Evolutionary conservation across 2,329 filamentous ascomycete genomes (phyloP).

Genomic region (Hypoxylon sp.): DNA sequence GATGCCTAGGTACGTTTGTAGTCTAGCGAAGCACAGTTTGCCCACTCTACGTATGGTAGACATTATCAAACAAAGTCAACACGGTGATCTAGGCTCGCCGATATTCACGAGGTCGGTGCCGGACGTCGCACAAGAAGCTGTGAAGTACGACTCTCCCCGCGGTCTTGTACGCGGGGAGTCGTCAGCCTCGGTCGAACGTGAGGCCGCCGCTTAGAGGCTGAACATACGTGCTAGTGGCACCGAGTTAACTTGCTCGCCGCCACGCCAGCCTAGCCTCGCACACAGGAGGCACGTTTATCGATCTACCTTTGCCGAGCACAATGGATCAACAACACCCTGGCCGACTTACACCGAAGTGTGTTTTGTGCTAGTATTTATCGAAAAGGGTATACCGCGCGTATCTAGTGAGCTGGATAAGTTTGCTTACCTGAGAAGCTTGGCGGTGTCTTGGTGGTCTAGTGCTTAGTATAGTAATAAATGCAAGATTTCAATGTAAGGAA

Average conservation of each 20-base stretch:
- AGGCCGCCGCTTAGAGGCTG: conserved; percentile 5
- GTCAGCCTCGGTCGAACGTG: conserved; percentile 10
- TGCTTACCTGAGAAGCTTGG: conserved; percentile 33
- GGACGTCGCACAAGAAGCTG: not conserved
- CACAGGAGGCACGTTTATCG: conserved; percentile 11
- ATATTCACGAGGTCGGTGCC: not conserved
- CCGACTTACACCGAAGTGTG: conserved; percentile 6
- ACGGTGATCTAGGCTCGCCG: not conserved
- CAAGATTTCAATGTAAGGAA: conserved; percentile 5
- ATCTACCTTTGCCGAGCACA: conserved; percentile 1
- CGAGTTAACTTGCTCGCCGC: conserved; percentile 8
- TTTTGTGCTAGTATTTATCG: not conserved
- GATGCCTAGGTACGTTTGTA: conserved; percentile 3
- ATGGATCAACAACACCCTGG: not conserved
- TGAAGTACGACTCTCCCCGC: conserved; percentile 10
- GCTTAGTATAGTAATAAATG: conserved; percentile 14
- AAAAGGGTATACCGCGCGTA: not conserved
- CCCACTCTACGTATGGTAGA: conserved; percentile 18
- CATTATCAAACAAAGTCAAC: not conserved
- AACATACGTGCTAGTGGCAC: conserved; percentile 2
- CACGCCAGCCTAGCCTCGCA: conserved; percentile 21
- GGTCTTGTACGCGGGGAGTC: conserved; percentile 8
- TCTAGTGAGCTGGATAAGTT: not conserved
- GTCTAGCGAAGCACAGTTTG: conserved; percentile 1
- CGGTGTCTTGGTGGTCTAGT: conserved; percentile 2